phyloP scores from a whole-genome alignment of 1,139 yeast genomes.

The Pichia sp. region DNA sequence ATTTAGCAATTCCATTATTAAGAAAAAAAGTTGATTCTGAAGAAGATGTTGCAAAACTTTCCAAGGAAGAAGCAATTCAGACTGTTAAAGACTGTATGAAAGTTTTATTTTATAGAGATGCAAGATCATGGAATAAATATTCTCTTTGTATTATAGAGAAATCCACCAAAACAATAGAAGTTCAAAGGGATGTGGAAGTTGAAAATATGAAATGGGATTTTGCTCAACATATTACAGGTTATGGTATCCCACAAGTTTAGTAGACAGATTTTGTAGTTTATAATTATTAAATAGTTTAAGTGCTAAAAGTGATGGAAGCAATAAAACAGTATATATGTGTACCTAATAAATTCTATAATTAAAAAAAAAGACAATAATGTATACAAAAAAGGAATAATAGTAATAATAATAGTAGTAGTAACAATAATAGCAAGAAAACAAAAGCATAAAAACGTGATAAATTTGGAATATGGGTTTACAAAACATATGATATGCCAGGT shows the following conservation, averaged over 20 bases:
- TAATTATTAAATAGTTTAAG: not conserved
- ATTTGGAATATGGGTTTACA: constrained; percentile 9
- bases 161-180: constrained; percentile 50
- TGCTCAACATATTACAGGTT: constrained; percentile 83
- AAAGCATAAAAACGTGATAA: not conserved
- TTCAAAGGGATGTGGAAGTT: constrained; percentile 60
- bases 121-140: constrained; percentile 83
- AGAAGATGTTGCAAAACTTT: constrained; percentile 57
- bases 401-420: no score
- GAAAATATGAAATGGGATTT: constrained; percentile 86
- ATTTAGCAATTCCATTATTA: constrained; percentile 85
- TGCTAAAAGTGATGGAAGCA: no score
- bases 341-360: not conserved
- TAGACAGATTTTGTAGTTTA: not conserved
- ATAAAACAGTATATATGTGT: no score
- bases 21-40: constrained; percentile 80
- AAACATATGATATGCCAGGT: constrained; percentile 40
- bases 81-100: constrained; percentile 84
- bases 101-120: constrained; percentile 92
- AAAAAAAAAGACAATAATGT: not conserved
- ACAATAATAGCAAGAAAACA: not conserved
- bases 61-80: constrained; percentile 68
- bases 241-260: constrained; percentile 45
- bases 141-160: constrained; percentile 68
- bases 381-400: not conserved